Evolutionary conservation across 176 grass and related monocot genomes (phyloP), one percentile per base, ranked within the genome.

Genomic region (Urochloa ruziziensis): DNA sequence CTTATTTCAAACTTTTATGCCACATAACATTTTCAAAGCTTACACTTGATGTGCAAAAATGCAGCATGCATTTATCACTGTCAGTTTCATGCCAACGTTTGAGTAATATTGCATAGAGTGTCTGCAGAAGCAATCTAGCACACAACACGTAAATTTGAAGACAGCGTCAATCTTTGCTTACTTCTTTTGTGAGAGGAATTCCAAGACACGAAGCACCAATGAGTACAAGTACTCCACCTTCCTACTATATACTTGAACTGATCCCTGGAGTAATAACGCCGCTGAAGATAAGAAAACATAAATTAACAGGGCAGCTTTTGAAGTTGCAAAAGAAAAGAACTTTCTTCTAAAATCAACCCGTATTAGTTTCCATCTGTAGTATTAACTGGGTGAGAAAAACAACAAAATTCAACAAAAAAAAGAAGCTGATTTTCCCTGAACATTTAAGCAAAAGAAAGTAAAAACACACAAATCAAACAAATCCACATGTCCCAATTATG

Each of bases 211-310:
- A 77, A 96, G 79, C 67, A 96, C 96, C 88, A 99, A 72, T 10
- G 96, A 90, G 87, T 99, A 90, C 82, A 99, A 73, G 46, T 96
- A 99, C 85, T 99, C 96, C 66, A 99, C 96, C 83, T 99, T 99
- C 68, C 91, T 75, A 78, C 93, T 92, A 78, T 99, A 96, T 46
- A 99, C 91, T 79, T 99, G 96, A 62, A 90, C 93, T 16, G 96
- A 99, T 62, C 96, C 93, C 84, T 99, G 96, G 61, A 99, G 71
- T 37, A 99, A 82, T 61, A 99, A 59, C 7, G 96, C 96, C 65
- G 96, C 96, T 99, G 80, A 49, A 94, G 51, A 73, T 37, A 65
- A 76, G 36, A 24, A 61, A 56, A n/a, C 44, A 74, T 33, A 42
- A 62, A 86, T 36, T 52, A 85, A 82, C 17, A 73, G 56, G 16